A percentile compares a stretch with the other conserved stretches of the same genome.
Evolutionary conservation across 352 stramenopile species (phyloP).

Genomic region (Phytophthora cryptogea): DNA sequence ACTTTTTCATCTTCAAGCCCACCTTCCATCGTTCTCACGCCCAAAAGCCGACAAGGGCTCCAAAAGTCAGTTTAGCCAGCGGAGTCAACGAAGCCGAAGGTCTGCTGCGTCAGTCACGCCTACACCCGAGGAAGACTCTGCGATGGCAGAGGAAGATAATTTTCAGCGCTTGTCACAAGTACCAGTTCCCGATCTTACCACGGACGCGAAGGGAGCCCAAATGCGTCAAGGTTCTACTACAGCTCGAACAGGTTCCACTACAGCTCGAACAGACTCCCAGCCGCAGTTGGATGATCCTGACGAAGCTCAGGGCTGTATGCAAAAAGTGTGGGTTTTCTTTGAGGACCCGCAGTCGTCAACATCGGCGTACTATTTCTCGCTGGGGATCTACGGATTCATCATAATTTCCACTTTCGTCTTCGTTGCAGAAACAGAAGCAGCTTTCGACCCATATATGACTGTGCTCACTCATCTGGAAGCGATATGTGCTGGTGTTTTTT

Average conservation of each 20-base stretch:
- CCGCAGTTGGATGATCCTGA: slow-evolving; percentile 9
- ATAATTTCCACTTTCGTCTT: slow-evolving; percentile 69
- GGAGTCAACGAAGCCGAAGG: slow-evolving; percentile 15
- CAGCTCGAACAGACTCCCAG: background rate
- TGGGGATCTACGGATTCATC: slow-evolving; percentile 70
- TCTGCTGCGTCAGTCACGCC: slow-evolving; percentile 28
- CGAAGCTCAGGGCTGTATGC: slow-evolving; percentile 15
- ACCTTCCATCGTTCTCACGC: slow-evolving; percentile 39
- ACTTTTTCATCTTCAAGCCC: slow-evolving; percentile 40
- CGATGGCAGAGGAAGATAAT: slow-evolving; percentile 1
- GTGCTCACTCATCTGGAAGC: slow-evolving; percentile 49
- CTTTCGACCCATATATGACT: slow-evolving; percentile 38
- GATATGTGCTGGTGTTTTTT: slow-evolving; percentile 60
- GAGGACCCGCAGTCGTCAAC: slow-evolving; percentile 74
- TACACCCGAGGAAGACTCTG: slow-evolving; percentile 28
- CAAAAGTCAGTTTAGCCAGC: slow-evolving; percentile 8
- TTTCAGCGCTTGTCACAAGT: background rate
- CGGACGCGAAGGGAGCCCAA: slow-evolving; percentile 3
- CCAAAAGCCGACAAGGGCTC: slow-evolving; percentile 10
- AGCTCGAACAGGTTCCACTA: no score
- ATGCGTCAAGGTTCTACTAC: slow-evolving; percentile 20
- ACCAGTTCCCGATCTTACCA: background rate
- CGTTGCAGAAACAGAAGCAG: slow-evolving; percentile 64
- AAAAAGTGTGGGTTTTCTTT: slow-evolving; percentile 56
- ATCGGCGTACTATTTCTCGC: slow-evolving; percentile 63